phyloP scores from a whole-genome alignment of 2,329 filamentous ascomycete species.

The Nothophoma quercina region DNA sequence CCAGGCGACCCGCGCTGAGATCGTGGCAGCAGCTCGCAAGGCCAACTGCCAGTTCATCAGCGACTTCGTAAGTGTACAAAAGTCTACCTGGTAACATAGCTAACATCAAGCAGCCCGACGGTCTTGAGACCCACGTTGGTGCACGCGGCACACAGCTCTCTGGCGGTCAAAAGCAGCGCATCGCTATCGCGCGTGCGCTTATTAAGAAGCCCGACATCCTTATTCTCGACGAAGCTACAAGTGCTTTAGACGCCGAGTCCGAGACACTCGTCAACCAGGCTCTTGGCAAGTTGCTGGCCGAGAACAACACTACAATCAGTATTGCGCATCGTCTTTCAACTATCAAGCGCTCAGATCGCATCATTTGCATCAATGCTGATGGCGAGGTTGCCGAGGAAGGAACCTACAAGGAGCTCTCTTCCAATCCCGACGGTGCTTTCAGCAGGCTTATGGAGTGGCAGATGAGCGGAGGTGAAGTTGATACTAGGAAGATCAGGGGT shows the following conservation, averaged over 20 bases:
- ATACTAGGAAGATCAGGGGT: conserved; percentile 30
- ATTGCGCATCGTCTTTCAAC: conserved; percentile 96
- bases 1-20: conserved; percentile 77
- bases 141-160: conserved; percentile 92
- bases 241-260: conserved; percentile 92
- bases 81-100: background rate
- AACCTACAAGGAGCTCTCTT: conserved; percentile 78
- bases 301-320: conserved; percentile 94
- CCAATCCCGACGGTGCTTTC: conserved; percentile 81
- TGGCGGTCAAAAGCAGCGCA: conserved; percentile 96
- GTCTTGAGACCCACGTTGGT: conserved; percentile 91
- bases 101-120: conserved; percentile 70
- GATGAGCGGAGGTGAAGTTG: conserved; percentile 79
- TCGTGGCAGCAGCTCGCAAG: conserved; percentile 84
- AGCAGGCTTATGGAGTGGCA: conserved; percentile 99
- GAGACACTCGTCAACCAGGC: conserved; percentile 96
- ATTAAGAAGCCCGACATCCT: conserved; percentile 97
- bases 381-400: conserved; percentile 92
- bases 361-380: conserved; percentile 87
- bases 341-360: conserved; percentile 93
- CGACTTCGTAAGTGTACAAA: conserved; percentile 75
- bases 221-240: conserved; percentile 94
- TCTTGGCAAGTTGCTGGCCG: conserved; percentile 78
- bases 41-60: conserved; percentile 97
- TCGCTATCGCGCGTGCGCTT: conserved; percentile 92